Conservation (phyloP, 2,329 filamentous ascomycete species). For the Pleurostoma richardsiae region DNA sequence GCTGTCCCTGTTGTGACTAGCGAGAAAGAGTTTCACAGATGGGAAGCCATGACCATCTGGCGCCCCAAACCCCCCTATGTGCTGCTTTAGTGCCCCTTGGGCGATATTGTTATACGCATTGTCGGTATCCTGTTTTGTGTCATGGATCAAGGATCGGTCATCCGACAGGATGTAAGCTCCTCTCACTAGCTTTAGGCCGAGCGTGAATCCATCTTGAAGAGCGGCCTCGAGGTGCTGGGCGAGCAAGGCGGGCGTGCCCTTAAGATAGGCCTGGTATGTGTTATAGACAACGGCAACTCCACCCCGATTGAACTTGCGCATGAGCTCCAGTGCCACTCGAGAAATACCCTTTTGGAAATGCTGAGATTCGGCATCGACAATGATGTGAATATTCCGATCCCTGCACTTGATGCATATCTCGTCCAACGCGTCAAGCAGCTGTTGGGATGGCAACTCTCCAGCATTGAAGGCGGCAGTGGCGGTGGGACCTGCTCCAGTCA, state of each 20-base stretch:
- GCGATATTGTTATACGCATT: constrained; percentile 44
- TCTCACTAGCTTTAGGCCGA: constrained; percentile 52
- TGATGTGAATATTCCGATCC: constrained; percentile 31
- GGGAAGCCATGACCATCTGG: constrained; percentile 30
- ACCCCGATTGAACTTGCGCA: constrained; percentile 32
- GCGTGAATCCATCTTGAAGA: constrained; percentile 38
- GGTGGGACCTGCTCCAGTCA: constrained; percentile 34
- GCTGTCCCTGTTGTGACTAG: constrained; percentile 44
- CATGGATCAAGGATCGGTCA: constrained; percentile 41
- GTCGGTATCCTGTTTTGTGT: constrained; percentile 48
- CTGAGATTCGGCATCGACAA: constrained; percentile 41
- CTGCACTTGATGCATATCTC: constrained; percentile 32
- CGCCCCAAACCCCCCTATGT: constrained; percentile 37
- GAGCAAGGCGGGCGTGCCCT: constrained; percentile 35
- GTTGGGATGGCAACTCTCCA: constrained; percentile 26
- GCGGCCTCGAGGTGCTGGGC: constrained; percentile 39
- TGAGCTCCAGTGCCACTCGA: constrained; percentile 24
- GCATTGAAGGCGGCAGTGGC: constrained; percentile 31
- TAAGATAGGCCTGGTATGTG: constrained; percentile 54
- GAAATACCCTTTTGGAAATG: constrained; percentile 34
- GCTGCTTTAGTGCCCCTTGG: constrained; percentile 35
- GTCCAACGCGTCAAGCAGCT: constrained; percentile 34
- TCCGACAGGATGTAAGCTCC: constrained; percentile 51
- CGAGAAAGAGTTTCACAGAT: constrained; percentile 41
- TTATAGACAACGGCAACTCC: constrained; percentile 32